A percentile compares a stretch with the other conserved stretches of the same genome.
These are phyloP conservation scores for Blastobotrys parvus DNA, from an alignment of 805 yeast genomes.

Conservation along the genomic window DNA sequence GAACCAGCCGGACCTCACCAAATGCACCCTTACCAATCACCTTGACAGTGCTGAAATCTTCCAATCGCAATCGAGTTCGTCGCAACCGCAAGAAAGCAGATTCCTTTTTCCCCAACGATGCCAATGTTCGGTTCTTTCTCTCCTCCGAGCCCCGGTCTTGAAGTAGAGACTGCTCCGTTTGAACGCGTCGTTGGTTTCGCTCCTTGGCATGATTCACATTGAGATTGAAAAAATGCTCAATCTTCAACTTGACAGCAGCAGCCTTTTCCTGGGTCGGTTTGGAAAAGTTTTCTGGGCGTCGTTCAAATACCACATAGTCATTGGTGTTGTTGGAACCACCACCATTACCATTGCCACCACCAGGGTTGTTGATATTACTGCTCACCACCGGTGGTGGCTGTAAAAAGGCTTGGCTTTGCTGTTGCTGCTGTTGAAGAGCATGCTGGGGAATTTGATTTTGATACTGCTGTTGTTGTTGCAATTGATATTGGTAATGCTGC, in stretches of 20 bases:
- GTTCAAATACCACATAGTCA: conserved; percentile 63
- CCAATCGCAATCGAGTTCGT: conserved; percentile 72
- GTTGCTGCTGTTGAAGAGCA: conserved; percentile 2
- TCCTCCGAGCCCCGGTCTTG: conserved; percentile 76
- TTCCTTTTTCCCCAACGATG: conserved; percentile 79
- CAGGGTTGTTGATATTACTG: conserved; percentile 21
- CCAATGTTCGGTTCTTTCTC: conserved; percentile 72
- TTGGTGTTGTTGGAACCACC: conserved; percentile 18
- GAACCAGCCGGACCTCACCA: conserved; percentile 93
- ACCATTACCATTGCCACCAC: too few species aligned
- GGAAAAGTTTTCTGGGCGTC: conserved; percentile 75
- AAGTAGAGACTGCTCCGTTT: conserved; percentile 64
- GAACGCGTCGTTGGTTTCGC: conserved; percentile 84
- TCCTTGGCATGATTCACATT: conserved; percentile 90
- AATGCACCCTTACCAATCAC: conserved; percentile 96
- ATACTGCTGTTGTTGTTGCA: too few species aligned
- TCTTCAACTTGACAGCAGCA: conserved; percentile 68
- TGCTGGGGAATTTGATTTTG: not conserved
- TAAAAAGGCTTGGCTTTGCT: conserved; percentile 8
- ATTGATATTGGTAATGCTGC: not conserved
- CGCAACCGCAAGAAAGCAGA: conserved; percentile 77
- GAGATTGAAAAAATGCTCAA: conserved; percentile 79
- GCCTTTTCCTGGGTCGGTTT: conserved; percentile 74
- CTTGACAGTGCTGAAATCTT: conserved; percentile 81
- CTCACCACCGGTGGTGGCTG: conserved; percentile 13